These are phyloP conservation scores for Beta corolliflora DNA, from an alignment of 179 eudicot species.

Conservation along the genomic window DNA sequence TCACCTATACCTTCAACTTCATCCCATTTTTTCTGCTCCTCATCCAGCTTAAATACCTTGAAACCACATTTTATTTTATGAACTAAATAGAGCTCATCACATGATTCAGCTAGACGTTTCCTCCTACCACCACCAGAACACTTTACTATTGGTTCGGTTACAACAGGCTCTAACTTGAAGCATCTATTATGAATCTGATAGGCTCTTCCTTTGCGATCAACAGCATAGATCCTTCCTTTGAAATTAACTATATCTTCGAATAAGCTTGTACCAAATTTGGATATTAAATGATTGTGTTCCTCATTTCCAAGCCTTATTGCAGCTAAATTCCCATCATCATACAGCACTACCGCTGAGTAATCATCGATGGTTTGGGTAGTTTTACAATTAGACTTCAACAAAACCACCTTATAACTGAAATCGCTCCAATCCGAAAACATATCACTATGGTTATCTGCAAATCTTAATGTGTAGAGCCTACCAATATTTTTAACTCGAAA, in stretches of 20 bases:
- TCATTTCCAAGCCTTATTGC: conserved; percentile 3
- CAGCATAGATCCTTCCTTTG: conserved; percentile 21
- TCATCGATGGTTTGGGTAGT: neutral
- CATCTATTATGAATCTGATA: neutral
- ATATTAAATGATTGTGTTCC: neutral
- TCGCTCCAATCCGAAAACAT: conserved; percentile 9
- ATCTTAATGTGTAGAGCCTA: neutral
- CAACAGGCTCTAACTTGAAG: too few species aligned
- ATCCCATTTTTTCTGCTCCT: conserved; percentile 18
- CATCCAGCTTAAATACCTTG: conserved; percentile 25
- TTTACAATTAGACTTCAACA: neutral
- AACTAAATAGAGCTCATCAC: conserved; percentile 23
- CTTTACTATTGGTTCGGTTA: too few species aligned
- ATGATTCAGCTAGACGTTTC: conserved; percentile 17
- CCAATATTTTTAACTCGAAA: neutral
- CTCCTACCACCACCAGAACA: neutral
- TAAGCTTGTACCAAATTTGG: neutral
- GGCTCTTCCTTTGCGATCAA: conserved; percentile 27
- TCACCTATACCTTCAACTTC: conserved; percentile 22
- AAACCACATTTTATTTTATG: neutral
- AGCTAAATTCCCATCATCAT: neutral
- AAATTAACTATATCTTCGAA: conserved; percentile 25
- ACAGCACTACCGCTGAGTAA: conserved; percentile 1
- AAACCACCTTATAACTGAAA: conserved; percentile 16
- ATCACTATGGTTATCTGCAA: neutral